Conservation (phyloP, 805 yeast genomes). For the Ogataea henricii region DNA sequence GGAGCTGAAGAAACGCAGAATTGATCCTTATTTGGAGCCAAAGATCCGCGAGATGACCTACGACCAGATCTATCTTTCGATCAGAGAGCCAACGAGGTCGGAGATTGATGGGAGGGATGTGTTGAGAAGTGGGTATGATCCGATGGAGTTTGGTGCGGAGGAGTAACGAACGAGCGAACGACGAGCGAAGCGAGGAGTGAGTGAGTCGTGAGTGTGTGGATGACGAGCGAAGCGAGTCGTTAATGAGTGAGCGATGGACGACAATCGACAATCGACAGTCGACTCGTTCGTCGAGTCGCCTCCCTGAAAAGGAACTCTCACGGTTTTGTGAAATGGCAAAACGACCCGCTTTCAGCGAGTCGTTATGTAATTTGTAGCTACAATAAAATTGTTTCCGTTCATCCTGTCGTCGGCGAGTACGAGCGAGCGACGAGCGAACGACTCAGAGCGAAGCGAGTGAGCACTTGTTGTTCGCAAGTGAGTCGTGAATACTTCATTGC, state of each 20-base stretch:
- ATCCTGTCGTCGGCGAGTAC: too few relatives aligned
- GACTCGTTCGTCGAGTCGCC: background rate
- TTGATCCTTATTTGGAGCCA: slow-evolving; percentile 58
- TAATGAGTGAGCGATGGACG: too few relatives aligned
- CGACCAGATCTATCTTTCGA: slow-evolving; percentile 60
- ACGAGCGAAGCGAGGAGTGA: slow-evolving; percentile 37
- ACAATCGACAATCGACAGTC: background rate
- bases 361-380: slow-evolving; percentile 1
- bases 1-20: slow-evolving; percentile 83
- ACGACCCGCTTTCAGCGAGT: background rate
- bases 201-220: slow-evolving; percentile 10
- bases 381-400: background rate
- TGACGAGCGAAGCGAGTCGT: slow-evolving; percentile 40
- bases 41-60: slow-evolving; percentile 56
- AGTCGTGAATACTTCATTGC: too few relatives aligned
- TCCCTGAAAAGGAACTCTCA: too few relatives aligned
- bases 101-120: slow-evolving; percentile 71
- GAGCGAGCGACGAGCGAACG: too few relatives aligned
- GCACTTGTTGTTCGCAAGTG: too few relatives aligned
- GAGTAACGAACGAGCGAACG: slow-evolving; percentile 43
- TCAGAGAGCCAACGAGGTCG: slow-evolving; percentile 72
- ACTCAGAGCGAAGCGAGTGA: too few relatives aligned
- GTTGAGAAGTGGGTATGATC: slow-evolving; percentile 69
- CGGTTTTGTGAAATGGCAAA: too few relatives aligned
- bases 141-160: slow-evolving; percentile 71